Evolutionary conservation across 106 monocot genomes (phyloP), one percentile per base, ranked within the genome.

Genomic region (Phalaenopsis aphrodite): DNA sequence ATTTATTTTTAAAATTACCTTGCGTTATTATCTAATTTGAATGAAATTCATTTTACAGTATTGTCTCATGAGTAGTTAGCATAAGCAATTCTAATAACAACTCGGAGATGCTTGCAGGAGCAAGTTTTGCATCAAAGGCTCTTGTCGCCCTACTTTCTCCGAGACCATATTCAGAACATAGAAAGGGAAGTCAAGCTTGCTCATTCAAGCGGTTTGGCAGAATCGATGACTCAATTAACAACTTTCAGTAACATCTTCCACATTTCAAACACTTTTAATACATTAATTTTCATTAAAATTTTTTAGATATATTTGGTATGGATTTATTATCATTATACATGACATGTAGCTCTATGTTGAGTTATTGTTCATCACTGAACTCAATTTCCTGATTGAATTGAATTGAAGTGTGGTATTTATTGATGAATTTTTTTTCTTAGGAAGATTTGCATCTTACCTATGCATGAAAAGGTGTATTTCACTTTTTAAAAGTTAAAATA

Each of bases 131-230:
- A 84, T 52, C 78, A 79, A 68, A 77, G 81, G 71, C 37, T 81
- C 0, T 84, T 85, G 43, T 81, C 79, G 4, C 39, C 75, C 81
- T 78, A 83, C 68, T 52, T 84, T 79, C 84, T 86, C 4, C 49
- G 48, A 21, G 85, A 88, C 78, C 85, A 84, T 78, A 55, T 88
- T 81, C 79, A 57, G 71, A 65, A 41, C 11, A 57, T 85, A n/a
- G 83, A 88, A 43, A 88, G 75, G 56, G 85, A 85, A 61, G 56
- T 84, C 41, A 42, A 77, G 56, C 45, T 21, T 83, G 83, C 84
- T 75, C 52, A 15, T 11, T 84, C 81, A 6, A 79, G 74, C 68
- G 81, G 75, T 64, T 78, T 57, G 42, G 19, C 55, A 10, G 55
- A 66, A 41, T 72, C 71, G 39, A 71, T 23, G n/a, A 65, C 24